These are phyloP conservation scores for Termitomyces eurrhizus DNA, from an alignment of 768 basidiomycete genomes.

Conservation along the genomic window DNA sequence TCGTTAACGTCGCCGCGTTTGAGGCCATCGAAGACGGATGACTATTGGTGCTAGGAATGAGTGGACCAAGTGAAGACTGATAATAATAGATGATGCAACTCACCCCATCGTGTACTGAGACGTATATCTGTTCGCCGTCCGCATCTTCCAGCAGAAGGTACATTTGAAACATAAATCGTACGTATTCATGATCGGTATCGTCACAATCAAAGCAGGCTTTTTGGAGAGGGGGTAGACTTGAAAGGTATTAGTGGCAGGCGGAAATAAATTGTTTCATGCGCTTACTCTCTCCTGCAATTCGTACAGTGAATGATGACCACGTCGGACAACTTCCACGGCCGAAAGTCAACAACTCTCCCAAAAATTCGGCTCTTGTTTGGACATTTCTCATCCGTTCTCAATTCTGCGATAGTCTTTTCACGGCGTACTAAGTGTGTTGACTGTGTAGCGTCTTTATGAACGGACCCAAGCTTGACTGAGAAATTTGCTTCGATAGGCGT, in stretches of 20 bases:
- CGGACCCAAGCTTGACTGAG: background rate
- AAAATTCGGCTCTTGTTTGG: slow-evolving; percentile 38
- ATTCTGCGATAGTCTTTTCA: slow-evolving; percentile 32
- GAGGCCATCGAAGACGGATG: slow-evolving; percentile 40
- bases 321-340: slow-evolving; percentile 46
- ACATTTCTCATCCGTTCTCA: slow-evolving; percentile 26
- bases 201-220: slow-evolving; percentile 49
- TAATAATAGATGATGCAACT: slow-evolving; percentile 1
- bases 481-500: background rate
- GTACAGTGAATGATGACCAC: slow-evolving; percentile 47
- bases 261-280: background rate
- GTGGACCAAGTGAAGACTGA: background rate
- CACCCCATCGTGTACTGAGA: slow-evolving; percentile 49
- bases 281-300: slow-evolving; percentile 50
- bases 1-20: slow-evolving; percentile 38
- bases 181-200: slow-evolving; percentile 49
- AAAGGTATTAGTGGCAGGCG: background rate
- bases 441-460: background rate
- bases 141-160: slow-evolving; percentile 51
- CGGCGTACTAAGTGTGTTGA: slow-evolving; percentile 2
- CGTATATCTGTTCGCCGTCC: slow-evolving; percentile 33
- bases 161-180: slow-evolving; percentile 44
- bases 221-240: slow-evolving; percentile 40
- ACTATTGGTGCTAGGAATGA: slow-evolving; percentile 26
- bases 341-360: slow-evolving; percentile 53